A percentile compares a stretch with the other conserved stretches of the same genome.
Conservation (phyloP, 2,329 filamentous ascomycete species). For the Paraconiothyrium brasiliense region DNA sequence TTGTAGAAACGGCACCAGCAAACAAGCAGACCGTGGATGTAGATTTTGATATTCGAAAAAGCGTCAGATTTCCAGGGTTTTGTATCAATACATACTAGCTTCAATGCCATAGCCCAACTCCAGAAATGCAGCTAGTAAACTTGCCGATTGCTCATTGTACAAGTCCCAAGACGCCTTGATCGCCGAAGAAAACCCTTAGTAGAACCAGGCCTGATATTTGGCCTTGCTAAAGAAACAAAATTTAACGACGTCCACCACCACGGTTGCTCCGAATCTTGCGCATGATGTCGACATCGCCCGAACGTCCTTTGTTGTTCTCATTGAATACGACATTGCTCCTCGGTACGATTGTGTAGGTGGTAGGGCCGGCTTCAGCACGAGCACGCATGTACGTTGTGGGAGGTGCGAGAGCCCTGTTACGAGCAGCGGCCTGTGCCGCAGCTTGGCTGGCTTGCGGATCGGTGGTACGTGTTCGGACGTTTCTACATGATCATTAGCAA, state of each 20-base stretch:
- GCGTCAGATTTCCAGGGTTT: not conserved
- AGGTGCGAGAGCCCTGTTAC: conserved; percentile 61
- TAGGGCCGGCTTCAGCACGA: conserved; percentile 66
- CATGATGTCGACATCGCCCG: conserved; percentile 41
- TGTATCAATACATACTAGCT: conserved; percentile 12
- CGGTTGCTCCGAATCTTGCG: conserved; percentile 41
- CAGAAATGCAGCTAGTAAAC: conserved; percentile 9
- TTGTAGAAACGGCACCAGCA: conserved; percentile 6
- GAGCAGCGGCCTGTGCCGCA: conserved; percentile 42
- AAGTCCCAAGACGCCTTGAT: conserved; percentile 1
- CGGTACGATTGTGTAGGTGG: conserved; percentile 71
- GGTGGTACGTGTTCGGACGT: conserved; percentile 35
- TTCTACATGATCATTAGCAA: conserved; percentile 36
- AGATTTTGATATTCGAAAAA: not conserved
- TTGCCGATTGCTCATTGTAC: conserved; percentile 5
- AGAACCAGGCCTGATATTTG: not conserved
- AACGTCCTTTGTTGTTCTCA: conserved; percentile 36
- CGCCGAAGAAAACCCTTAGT: not conserved
- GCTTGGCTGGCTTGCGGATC: conserved; percentile 46
- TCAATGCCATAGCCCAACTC: conserved; percentile 1
- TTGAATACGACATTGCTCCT: conserved; percentile 60
- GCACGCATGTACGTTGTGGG: conserved; percentile 66
- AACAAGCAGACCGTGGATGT: not conserved
- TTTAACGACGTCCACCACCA: conserved; percentile 36
- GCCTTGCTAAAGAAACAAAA: not conserved